Conservation (phyloP, 225 moss, liverwort and hornwort genomes). For the Polytrichum commune region DNA sequence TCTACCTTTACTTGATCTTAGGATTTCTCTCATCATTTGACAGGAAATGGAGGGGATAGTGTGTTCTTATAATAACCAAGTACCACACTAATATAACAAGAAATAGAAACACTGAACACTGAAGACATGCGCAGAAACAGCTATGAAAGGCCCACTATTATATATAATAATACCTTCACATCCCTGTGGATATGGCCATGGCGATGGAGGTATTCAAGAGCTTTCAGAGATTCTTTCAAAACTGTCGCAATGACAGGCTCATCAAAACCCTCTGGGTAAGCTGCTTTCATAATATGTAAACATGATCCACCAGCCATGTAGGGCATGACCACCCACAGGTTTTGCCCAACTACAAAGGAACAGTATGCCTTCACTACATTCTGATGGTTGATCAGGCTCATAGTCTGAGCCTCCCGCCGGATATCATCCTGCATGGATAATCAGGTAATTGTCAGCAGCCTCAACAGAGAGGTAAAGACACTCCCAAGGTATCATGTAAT, state of each 20-base stretch:
- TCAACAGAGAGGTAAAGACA: not conserved
- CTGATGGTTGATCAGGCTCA: slow-evolving; percentile 80
- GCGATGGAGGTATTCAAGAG: slow-evolving; percentile 86
- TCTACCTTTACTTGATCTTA: too few relatives aligned
- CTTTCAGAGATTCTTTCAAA: slow-evolving; percentile 81
- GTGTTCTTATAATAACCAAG: too few relatives aligned
- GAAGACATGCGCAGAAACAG: not conserved
- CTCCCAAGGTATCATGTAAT: not conserved
- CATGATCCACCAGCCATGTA: slow-evolving; percentile 90
- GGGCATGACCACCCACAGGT: slow-evolving; percentile 93
- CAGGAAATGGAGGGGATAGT: too few relatives aligned
- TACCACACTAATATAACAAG: too few relatives aligned
- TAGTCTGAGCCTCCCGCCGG: slow-evolving; percentile 81
- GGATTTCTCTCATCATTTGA: too few relatives aligned
- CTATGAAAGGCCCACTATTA: not conserved
- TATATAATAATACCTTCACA: slow-evolving; percentile 53
- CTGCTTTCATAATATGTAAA: slow-evolving; percentile 89
- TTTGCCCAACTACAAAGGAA: slow-evolving; percentile 80
- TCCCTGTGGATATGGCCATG: slow-evolving; percentile 95
- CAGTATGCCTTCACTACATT: slow-evolving; percentile 88
- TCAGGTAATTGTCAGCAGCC: not conserved
- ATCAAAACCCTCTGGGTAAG: slow-evolving; percentile 75
- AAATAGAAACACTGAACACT: too few relatives aligned
- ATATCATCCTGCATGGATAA: slow-evolving; percentile 60
- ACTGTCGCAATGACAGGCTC: slow-evolving; percentile 88